Evolutionary conservation across 2,329 filamentous ascomycete species (phyloP).

Genomic region (Lasiodiplodia theobromae): DNA sequence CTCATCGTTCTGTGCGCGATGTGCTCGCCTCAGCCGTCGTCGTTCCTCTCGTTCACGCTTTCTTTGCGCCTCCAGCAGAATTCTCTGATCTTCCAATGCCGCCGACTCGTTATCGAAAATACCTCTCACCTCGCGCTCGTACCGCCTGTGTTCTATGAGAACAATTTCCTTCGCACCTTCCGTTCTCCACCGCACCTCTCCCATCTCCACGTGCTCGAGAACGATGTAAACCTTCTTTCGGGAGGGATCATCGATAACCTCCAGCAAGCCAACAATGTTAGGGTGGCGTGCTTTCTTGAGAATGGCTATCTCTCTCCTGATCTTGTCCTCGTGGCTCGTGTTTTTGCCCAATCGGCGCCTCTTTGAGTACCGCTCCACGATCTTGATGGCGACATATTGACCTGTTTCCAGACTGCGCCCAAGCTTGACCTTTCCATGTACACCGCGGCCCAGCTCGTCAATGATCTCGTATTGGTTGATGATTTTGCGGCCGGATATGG

Average conservation of each 20-base stretch:
- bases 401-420: slow-evolving; percentile 79
- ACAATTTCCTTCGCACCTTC: slow-evolving; percentile 86
- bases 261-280: slow-evolving; percentile 94
- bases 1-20: slow-evolving; percentile 37
- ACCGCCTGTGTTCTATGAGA: slow-evolving; percentile 78
- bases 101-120: slow-evolving; percentile 52
- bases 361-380: slow-evolving; percentile 95
- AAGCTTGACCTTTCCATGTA: slow-evolving; percentile 97
- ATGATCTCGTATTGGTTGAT: slow-evolving; percentile 99
- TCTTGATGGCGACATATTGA: slow-evolving; percentile 94
- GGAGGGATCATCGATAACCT: slow-evolving; percentile 96
- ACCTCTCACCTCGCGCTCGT: slow-evolving; percentile 72
- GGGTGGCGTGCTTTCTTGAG: slow-evolving; percentile 97
- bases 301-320: slow-evolving; percentile 96
- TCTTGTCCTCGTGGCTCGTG: slow-evolving; percentile 77
- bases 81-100: slow-evolving; percentile 53
- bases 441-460: slow-evolving; percentile 92
- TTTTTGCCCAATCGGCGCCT: slow-evolving; percentile 83
- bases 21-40: slow-evolving; percentile 46
- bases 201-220: slow-evolving; percentile 90
- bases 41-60: slow-evolving; percentile 62
- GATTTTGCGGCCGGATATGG: slow-evolving; percentile 87
- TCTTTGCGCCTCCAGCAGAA: slow-evolving; percentile 56
- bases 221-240: slow-evolving; percentile 99
- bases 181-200: slow-evolving; percentile 93